phyloP scores from a whole-genome alignment of 176 grass and related monocot genomes.

The Eragrostis nindensis region DNA sequence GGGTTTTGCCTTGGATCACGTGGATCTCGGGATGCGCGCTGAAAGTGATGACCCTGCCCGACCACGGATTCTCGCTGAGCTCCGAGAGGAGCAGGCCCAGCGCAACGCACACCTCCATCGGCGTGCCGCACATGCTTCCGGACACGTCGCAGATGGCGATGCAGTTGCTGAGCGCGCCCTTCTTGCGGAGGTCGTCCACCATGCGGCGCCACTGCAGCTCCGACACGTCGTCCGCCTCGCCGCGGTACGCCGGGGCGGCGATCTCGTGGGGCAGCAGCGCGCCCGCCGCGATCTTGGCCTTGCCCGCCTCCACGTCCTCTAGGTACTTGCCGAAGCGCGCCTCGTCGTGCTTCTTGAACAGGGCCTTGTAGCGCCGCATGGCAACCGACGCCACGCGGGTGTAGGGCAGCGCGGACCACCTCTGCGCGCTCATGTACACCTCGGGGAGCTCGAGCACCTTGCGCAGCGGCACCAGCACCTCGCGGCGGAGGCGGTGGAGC shows the following conservation, averaged over 20 bases:
- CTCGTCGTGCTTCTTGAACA: slow-evolving; percentile 62
- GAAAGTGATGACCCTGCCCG: slow-evolving; percentile 61
- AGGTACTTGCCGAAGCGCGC: slow-evolving; percentile 43
- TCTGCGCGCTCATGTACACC: slow-evolving; percentile 61
- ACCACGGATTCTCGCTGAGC: slow-evolving; percentile 64
- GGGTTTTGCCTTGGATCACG: slow-evolving; percentile 36
- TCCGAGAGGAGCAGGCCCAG: slow-evolving; percentile 61
- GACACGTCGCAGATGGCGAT: slow-evolving; percentile 18
- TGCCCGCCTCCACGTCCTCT: slow-evolving; percentile 37
- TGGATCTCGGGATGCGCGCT: slow-evolving; percentile 39
- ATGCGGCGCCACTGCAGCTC: slow-evolving; percentile 62
- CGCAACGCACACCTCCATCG: slow-evolving; percentile 5
- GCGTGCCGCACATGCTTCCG: too few relatives aligned
- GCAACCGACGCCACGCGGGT: slow-evolving; percentile 62
- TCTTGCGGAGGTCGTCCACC: slow-evolving; percentile 38
- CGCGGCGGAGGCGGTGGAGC: slow-evolving; percentile 50
- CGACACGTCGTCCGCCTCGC: slow-evolving; percentile 44
- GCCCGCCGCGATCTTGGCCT: slow-evolving; percentile 49
- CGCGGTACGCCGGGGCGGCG: slow-evolving; percentile 1
- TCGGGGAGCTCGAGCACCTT: slow-evolving; percentile 56
- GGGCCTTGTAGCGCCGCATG: slow-evolving; percentile 53
- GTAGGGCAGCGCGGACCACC: slow-evolving; percentile 51
- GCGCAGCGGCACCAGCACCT: slow-evolving; percentile 54
- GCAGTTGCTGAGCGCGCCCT: slow-evolving; percentile 53
- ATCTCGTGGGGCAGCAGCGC: slow-evolving; percentile 62